phyloP scores from a whole-genome alignment of 306 rosid genomes.

The Echinosophora koreensis region DNA sequence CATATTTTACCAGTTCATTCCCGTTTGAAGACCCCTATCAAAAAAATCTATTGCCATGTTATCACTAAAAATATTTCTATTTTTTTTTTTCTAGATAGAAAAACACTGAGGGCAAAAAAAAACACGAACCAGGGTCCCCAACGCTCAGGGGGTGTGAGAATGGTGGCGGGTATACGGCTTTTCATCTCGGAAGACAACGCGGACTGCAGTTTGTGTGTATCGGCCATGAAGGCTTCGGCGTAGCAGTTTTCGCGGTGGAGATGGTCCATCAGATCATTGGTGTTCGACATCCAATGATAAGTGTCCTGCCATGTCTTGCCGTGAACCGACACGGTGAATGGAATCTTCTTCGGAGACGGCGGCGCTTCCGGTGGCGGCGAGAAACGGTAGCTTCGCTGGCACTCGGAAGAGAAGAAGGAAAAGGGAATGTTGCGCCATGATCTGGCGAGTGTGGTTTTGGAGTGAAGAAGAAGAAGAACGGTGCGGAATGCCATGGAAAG shows the following conservation, averaged over 20 bases:
- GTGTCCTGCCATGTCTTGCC: slow-evolving; percentile 80
- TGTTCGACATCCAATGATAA: slow-evolving; percentile 88
- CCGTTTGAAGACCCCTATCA: no score
- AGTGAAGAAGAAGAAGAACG: slow-evolving; percentile 40
- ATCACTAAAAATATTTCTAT: no score
- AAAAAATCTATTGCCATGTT: no score
- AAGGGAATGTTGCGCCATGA: slow-evolving; percentile 39
- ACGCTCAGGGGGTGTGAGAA: slow-evolving; percentile 90
- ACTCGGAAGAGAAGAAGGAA: slow-evolving; percentile 55
- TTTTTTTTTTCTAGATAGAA: no score
- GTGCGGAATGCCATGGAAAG: slow-evolving; percentile 59
- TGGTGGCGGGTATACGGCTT: slow-evolving; percentile 62
- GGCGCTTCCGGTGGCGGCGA: slow-evolving; percentile 55
- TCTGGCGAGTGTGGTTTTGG: slow-evolving; percentile 37
- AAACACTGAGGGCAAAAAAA: background rate
- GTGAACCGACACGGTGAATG: slow-evolving; percentile 69
- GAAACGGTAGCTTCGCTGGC: slow-evolving; percentile 46
- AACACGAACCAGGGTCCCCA: slow-evolving; percentile 90
- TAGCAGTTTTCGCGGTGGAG: slow-evolving; percentile 75
- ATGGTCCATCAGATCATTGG: slow-evolving; percentile 63
- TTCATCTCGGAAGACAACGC: slow-evolving; percentile 77
- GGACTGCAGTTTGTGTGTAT: slow-evolving; percentile 61
- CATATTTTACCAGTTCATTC: no score
- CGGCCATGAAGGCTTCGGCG: slow-evolving; percentile 85
- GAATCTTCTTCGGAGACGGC: slow-evolving; percentile 69